Conservation (phyloP, 129 eudicot genomes). For the Lactuca sativa region DNA sequence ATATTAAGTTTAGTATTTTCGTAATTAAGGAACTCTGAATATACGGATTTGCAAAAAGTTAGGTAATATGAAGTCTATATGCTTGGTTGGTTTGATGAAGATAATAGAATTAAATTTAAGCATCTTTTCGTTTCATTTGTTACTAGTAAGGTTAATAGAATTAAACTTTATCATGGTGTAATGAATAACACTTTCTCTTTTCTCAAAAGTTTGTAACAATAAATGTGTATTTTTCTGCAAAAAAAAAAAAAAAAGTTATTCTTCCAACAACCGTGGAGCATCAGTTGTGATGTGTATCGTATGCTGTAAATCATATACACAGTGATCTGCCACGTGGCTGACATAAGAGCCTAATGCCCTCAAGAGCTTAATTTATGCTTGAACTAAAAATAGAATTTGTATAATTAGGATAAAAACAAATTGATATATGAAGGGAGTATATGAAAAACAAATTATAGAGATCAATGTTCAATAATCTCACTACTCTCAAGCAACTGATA, state of each 20-base stretch:
- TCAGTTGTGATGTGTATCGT: no score
- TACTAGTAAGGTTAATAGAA: neutral
- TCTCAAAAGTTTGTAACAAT: neutral
- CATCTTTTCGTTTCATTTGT: conserved; percentile 1
- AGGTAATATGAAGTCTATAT: neutral
- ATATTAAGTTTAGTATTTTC: neutral
- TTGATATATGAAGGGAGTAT: no score
- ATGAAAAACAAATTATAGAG: no score
- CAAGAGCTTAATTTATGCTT: no score
- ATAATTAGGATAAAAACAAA: no score
- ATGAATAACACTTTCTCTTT: neutral
- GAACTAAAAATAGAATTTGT: no score
- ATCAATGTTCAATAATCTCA: no score
- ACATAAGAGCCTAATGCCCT: no score
- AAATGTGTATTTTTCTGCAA: neutral
- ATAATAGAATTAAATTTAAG: conserved; percentile 1
- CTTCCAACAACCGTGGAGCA: neutral
- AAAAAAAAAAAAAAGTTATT: no score
- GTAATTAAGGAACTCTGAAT: conserved; percentile 11
- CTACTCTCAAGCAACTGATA: no score
- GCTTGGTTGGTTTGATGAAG: conserved; percentile 4
- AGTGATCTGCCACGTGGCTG: no score
- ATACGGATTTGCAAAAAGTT: conserved; percentile 8
- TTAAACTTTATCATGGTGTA: neutral
- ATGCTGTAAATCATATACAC: no score